Base-by-base conservation (phyloP, 768 basidiomycete genomes). In the Clitopilus passeckerianus region DNA sequence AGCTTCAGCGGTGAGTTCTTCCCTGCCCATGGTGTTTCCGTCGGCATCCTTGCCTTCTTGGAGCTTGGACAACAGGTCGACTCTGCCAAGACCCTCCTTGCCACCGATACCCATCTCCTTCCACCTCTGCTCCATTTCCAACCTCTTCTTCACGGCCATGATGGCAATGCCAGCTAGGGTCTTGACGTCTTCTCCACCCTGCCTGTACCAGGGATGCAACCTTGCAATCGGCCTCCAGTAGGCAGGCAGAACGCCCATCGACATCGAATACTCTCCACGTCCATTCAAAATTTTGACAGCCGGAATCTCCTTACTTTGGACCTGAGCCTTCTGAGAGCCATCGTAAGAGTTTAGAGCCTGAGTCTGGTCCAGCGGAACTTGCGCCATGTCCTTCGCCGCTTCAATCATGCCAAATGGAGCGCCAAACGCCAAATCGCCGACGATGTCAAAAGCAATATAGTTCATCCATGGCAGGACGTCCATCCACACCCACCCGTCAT, bases 1-100 rank as follows among this genome's bases (percentile, higher is more conserved):
- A 50, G 90, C 89, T 74, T 97, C 95, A 0, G 93, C 93, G 0
- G 93, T 96, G 58, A 97, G 73, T 68, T 96, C 95, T 64, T 85
- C 85, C 24, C 80, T 78, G 0, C 89, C 86, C 89, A 97, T 88
- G 0, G 80, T 85, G 3, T 92, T 84, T 15, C 94, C 95, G n/a
- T 80, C 72, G 53, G 86, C 84, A 67, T 96, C 95, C 63, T 85
- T 83, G 6, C 86, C 91, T 41, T 80, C 74, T 67, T 93, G 89
- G 1, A 97, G 78, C 70, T 92, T 92, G 65, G 86, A 85, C 52
- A 97, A 73, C 55, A 97, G 75, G 69, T 97, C 95, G 10, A 86
- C 80, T 24, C 93, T 80, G 66, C 94, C 93, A 10, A 50, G 22
- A 18, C 46, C 46, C 22, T 50, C 46, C 46, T 50, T 50, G 16